Evolutionary conservation across 2,329 filamentous ascomycete species (phyloP).

Genomic region (Tolypocladium inflatum): DNA sequence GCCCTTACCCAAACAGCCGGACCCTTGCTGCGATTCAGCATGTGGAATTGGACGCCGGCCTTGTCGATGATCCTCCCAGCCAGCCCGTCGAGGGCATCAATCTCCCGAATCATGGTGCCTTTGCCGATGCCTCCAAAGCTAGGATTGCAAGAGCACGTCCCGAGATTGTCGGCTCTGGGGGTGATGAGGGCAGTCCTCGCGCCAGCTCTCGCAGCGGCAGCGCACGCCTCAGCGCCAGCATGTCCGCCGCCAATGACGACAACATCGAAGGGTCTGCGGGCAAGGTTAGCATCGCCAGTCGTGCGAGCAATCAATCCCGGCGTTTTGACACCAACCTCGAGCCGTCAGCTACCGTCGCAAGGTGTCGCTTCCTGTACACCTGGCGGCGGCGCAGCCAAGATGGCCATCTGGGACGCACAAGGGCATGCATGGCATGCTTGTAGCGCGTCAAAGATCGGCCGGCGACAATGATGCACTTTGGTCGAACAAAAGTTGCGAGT

Average conservation of each 20-base stretch:
- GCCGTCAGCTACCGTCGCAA: constrained; percentile 21
- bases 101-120: constrained; percentile 88
- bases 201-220: constrained; percentile 80
- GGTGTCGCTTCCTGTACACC: constrained; percentile 9
- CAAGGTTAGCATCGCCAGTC: not conserved
- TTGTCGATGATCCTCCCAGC: constrained; percentile 86
- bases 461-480: not conserved
- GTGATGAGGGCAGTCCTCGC: constrained; percentile 86
- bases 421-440: constrained; percentile 18
- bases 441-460: not conserved
- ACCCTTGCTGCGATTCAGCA: constrained; percentile 82
- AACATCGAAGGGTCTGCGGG: constrained; percentile 68
- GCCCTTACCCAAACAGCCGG: constrained; percentile 74
- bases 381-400: constrained; percentile 9
- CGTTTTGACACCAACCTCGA: constrained; percentile 13
- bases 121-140: constrained; percentile 98
- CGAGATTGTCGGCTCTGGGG: constrained; percentile 78
- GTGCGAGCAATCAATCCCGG: not conserved
- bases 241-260: constrained; percentile 94
- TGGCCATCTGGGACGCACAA: constrained; percentile 13
- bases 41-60: constrained; percentile 85
- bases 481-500: not conserved
- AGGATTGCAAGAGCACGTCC: constrained; percentile 93
- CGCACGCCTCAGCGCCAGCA: constrained; percentile 87
- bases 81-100: constrained; percentile 89